A percentile compares a stretch with the other conserved stretches of the same genome.
These are phyloP conservation scores for Coemansia sp. DNA, from an alignment of 192 early-diverging fungal species.

Conservation along the genomic window DNA sequence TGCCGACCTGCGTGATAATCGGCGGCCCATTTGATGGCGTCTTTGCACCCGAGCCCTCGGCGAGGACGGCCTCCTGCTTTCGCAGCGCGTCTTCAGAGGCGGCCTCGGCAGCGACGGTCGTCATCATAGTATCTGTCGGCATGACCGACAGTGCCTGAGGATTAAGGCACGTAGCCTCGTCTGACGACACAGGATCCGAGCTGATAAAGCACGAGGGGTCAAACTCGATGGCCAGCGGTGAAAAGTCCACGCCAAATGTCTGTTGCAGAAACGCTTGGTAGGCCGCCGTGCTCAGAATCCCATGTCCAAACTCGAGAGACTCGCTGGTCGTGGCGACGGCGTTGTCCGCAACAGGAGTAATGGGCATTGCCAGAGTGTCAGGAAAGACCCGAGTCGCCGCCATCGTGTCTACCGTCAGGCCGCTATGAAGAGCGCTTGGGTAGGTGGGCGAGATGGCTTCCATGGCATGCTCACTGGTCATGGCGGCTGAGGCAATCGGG, in stretches of 20 bases:
- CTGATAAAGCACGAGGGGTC: slow-evolving; percentile 38
- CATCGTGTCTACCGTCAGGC: neutral
- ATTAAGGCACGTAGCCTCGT: slow-evolving; percentile 17
- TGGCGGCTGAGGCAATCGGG: slow-evolving; percentile 1
- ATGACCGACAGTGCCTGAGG: slow-evolving; percentile 11
- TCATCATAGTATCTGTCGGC: neutral
- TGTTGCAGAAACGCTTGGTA: slow-evolving; percentile 27
- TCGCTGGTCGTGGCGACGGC: slow-evolving; percentile 6
- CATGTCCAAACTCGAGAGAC: slow-evolving; percentile 5
- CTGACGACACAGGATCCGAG: slow-evolving; percentile 17
- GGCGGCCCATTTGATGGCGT: slow-evolving; percentile 22
- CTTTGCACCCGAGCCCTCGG: neutral
- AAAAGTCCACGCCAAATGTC: slow-evolving; percentile 33
- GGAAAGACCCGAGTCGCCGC: neutral
- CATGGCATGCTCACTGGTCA: neutral
- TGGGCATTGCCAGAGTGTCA: neutral
- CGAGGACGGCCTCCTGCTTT: neutral
- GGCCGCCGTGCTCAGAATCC: slow-evolving; percentile 6
- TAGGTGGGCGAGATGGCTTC: neutral
- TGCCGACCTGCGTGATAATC: slow-evolving; percentile 42
- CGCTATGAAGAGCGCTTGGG: neutral
- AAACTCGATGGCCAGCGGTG: slow-evolving; percentile 38
- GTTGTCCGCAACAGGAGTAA: neutral
- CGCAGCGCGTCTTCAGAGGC: neutral
- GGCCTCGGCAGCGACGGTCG: neutral